Percentiles rank a stretch among this genome's conserved stretches.
Evolutionary conservation across 768 basidiomycete species (phyloP).

Genomic region (Boletus fagicola): DNA sequence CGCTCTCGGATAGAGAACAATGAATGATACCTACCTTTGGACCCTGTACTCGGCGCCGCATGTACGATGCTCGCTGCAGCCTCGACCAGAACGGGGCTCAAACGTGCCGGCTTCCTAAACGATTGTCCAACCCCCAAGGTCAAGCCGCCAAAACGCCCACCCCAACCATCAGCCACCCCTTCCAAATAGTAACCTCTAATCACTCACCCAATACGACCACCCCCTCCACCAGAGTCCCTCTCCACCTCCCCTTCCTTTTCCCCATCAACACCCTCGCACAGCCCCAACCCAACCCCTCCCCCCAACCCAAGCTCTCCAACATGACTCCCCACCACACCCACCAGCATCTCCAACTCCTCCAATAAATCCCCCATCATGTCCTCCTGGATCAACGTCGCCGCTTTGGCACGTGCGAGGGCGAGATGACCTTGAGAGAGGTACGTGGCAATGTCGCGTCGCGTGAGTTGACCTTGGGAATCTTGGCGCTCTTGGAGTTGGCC

Average conservation of each 20-base stretch:
- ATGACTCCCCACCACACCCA: slow-evolving; percentile 60
- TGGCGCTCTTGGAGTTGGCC: slow-evolving; percentile 70
- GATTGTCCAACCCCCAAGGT: neutral
- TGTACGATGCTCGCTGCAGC: slow-evolving; percentile 68
- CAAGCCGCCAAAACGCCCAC: slow-evolving; percentile 1
- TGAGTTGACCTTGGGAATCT: slow-evolving; percentile 61
- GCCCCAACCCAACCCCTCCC: slow-evolving; percentile 3
- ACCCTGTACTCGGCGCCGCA: slow-evolving; percentile 53
- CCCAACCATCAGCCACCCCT: slow-evolving; percentile 3
- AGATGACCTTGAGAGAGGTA: slow-evolving; percentile 61
- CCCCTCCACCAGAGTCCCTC: slow-evolving; percentile 1
- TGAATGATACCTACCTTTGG: slow-evolving; percentile 47
- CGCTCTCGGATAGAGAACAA: neutral
- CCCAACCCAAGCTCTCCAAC: slow-evolving; percentile 50
- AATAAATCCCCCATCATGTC: slow-evolving; percentile 62
- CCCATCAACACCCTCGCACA: neutral
- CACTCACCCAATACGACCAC: slow-evolving; percentile 35
- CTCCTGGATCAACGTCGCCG: slow-evolving; percentile 62
- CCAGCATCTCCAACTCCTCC: slow-evolving; percentile 62
- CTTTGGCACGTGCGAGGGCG: slow-evolving; percentile 67
- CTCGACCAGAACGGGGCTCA: slow-evolving; percentile 56
- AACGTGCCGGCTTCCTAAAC: slow-evolving; percentile 32
- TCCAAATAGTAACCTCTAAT: neutral
- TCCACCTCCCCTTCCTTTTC: neutral
- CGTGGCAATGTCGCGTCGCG: slow-evolving; percentile 65